These are phyloP conservation scores for Corylus americana DNA, from an alignment of 306 rosid genomes.

Conservation along the genomic window DNA sequence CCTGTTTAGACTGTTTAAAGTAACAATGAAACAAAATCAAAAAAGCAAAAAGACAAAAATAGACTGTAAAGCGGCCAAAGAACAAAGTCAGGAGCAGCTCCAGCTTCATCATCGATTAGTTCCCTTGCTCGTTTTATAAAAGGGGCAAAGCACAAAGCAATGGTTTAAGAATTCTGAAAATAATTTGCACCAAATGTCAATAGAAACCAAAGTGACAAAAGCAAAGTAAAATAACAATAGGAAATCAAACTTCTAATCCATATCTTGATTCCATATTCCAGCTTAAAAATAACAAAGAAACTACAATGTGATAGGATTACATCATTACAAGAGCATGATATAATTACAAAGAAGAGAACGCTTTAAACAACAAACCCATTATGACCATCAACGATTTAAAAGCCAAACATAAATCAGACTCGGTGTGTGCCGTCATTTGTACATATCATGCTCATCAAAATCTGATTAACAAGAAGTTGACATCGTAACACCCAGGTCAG, in stretches of 20 bases:
- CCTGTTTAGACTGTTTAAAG: too few species aligned
- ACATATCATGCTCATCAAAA: not conserved
- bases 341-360: not conserved
- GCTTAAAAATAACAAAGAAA: not conserved
- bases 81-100: too few species aligned
- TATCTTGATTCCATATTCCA: not conserved
- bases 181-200: too few species aligned
- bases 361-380: not conserved
- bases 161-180: too few species aligned
- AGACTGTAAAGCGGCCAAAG: too few species aligned
- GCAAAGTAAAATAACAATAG: too few species aligned
- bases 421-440: not conserved
- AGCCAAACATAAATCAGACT: not conserved
- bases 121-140: too few species aligned
- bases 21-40: too few species aligned
- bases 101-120: too few species aligned
- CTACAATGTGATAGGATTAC: not conserved
- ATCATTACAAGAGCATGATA: not conserved
- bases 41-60: too few species aligned
- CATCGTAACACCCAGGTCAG: constrained; percentile 26
- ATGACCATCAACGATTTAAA: not conserved
- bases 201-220: too few species aligned
- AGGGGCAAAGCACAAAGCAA: too few species aligned
- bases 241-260: not conserved
- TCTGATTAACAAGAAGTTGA: not conserved